Conservation (phyloP, 768 basidiomycete species). For the Termitomyces sp. region DNA sequence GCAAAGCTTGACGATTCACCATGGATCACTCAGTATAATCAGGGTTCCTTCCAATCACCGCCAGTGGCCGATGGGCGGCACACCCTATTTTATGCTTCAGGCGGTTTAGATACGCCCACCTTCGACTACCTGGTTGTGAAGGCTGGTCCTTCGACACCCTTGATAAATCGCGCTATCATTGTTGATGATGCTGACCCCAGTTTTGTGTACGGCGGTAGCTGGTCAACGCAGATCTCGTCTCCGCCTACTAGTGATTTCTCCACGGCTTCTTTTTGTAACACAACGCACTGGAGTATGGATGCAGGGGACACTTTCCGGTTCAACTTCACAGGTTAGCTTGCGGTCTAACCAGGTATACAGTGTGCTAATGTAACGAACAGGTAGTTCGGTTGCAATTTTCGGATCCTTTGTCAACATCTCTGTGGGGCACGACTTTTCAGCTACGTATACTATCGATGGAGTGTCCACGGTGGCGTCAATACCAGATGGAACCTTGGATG, state of each 20-base stretch:
- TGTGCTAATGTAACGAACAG: constrained; percentile 17
- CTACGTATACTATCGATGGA: constrained; percentile 33
- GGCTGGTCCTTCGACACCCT: constrained; percentile 29
- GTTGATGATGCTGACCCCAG: constrained; percentile 32
- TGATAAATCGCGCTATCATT: constrained; percentile 31
- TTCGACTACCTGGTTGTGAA: constrained; percentile 39
- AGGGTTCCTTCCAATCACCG: constrained; percentile 28
- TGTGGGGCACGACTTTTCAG: constrained; percentile 28
- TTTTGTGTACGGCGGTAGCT: constrained; percentile 29
- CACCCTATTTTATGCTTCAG: constrained; percentile 30
- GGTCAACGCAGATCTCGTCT: constrained; percentile 22
- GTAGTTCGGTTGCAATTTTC: constrained; percentile 32
- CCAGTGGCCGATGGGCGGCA: constrained; percentile 31
- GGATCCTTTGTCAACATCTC: constrained; percentile 29
- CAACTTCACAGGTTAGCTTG: constrained; percentile 30
- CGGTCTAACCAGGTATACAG: not conserved
- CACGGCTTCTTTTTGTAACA: constrained; percentile 25
- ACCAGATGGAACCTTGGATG: constrained; percentile 23
- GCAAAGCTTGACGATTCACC: constrained; percentile 35
- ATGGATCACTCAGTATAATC: constrained; percentile 24
- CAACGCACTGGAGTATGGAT: constrained; percentile 32
- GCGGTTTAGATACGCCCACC: constrained; percentile 21
- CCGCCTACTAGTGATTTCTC: constrained; percentile 21
- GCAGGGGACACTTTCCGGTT: constrained; percentile 31
- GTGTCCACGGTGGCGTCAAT: constrained; percentile 20